Evolutionary conservation across 495 filamentous ascomycete genomes (phyloP).

Genomic region (Aspergillus indologenus): DNA sequence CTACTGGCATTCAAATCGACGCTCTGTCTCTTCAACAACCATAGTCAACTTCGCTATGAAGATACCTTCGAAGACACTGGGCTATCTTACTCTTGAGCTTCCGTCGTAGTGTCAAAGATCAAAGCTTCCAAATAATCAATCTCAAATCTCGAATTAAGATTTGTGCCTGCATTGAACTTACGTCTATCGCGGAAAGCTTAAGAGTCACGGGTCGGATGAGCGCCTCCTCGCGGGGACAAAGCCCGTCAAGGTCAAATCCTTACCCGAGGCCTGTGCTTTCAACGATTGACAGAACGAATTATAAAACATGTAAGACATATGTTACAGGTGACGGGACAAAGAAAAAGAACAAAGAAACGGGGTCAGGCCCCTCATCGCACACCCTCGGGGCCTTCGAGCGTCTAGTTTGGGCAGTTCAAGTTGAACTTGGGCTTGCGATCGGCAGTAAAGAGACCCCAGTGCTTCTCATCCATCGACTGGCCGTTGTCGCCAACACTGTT

Average conservation of each 20-base stretch:
- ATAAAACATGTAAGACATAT: not conserved
- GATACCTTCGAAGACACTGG: too few relatives aligned
- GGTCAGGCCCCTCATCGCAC: not conserved
- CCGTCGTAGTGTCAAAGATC: too few relatives aligned
- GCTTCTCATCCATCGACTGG: slow-evolving; percentile 62
- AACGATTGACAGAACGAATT: not conserved
- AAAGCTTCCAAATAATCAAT: too few relatives aligned
- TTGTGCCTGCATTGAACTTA: not conserved
- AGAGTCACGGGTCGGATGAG: not conserved
- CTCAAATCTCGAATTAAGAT: not conserved
- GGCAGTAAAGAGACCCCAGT: slow-evolving; percentile 72
- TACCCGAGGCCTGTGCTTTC: not conserved
- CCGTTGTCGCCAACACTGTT: slow-evolving; percentile 66
- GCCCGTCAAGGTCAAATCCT: not conserved
- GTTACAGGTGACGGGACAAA: not conserved
- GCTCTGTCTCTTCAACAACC: too few relatives aligned
- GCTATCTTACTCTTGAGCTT: too few relatives aligned
- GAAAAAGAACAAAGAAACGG: not conserved
- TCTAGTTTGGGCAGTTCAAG: slow-evolving; percentile 21
- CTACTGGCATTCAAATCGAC: too few relatives aligned
- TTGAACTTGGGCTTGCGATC: slow-evolving; percentile 63
- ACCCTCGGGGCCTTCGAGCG: too few relatives aligned
- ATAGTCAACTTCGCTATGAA: too few relatives aligned
- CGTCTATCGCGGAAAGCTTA: not conserved
- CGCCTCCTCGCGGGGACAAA: not conserved